Percentiles rank a stretch among this genome's conserved stretches.
These are phyloP conservation scores for Themeda triandra DNA, from an alignment of 176 grass and related monocot genomes.

Conservation along the genomic window DNA sequence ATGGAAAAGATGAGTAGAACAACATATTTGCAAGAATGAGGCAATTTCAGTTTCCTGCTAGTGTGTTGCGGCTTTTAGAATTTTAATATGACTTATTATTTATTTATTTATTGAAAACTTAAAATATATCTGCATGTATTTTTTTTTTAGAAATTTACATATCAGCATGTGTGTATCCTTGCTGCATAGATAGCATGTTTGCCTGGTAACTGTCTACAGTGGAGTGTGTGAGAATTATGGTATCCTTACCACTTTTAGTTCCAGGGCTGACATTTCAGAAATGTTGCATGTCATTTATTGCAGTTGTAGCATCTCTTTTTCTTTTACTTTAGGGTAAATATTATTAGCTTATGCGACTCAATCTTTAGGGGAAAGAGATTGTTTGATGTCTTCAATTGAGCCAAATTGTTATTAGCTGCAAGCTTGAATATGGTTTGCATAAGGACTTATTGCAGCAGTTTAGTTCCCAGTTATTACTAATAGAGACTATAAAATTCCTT, in stretches of 20 bases:
- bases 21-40: neutral
- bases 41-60: neutral
- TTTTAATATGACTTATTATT: neutral
- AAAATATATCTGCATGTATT: too few relatives aligned
- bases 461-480: neutral
- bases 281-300: constrained; percentile 7
- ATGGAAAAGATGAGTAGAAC: neutral
- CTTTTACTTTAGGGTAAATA: neutral
- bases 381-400: neutral
- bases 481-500: neutral
- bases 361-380: neutral
- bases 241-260: constrained; percentile 1
- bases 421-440: neutral
- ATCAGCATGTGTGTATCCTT: neutral
- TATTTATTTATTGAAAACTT: neutral
- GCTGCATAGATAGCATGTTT: neutral
- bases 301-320: neutral
- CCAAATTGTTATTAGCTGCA: neutral
- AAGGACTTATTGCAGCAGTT: neutral
- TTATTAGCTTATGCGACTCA: neutral
- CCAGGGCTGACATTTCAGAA: constrained; percentile 7
- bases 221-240: neutral
- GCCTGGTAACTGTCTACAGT: neutral
- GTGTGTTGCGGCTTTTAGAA: neutral
- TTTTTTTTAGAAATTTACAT: too few relatives aligned